These are phyloP conservation scores for Cercospora zeae-maydis DNA, from an alignment of 2,329 filamentous ascomycete genomes.

Conservation along the genomic window DNA sequence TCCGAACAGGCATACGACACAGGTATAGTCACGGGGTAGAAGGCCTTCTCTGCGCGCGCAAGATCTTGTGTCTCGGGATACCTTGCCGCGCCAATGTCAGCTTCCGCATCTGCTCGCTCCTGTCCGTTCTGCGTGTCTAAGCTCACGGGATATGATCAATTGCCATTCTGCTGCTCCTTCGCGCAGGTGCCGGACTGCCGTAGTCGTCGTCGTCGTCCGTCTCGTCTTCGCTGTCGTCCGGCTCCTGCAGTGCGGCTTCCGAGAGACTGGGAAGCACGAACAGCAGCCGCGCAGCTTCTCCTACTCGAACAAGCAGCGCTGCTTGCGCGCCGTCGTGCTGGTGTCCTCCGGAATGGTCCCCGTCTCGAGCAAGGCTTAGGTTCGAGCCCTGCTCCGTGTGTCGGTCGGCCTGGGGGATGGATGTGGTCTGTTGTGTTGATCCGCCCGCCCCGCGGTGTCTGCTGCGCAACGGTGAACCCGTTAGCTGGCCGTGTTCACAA, in stretches of 20 bases:
- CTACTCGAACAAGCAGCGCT: neutral
- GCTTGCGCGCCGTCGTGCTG: neutral
- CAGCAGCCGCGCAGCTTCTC: neutral
- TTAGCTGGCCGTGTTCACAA: neutral
- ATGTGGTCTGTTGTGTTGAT: neutral
- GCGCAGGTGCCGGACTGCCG: neutral
- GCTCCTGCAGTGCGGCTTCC: neutral
- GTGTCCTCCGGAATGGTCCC: neutral
- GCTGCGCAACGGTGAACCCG: slow-evolving; percentile 1
- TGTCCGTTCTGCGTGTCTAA: neutral
- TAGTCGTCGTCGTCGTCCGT: neutral
- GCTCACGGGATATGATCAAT: slow-evolving; percentile 32
- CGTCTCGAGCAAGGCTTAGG: neutral
- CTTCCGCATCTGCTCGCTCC: neutral
- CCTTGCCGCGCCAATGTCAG: slow-evolving; percentile 30
- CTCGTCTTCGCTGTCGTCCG: neutral
- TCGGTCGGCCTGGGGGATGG: neutral
- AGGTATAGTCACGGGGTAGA: slow-evolving; percentile 49
- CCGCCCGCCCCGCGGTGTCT: neutral
- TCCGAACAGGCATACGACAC: slow-evolving; percentile 45
- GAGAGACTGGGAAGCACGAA: neutral
- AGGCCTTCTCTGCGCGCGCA: slow-evolving; percentile 43
- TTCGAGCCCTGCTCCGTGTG: neutral
- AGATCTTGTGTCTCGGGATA: slow-evolving; percentile 47
- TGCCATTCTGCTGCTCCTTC: slow-evolving; percentile 26